Percentiles rank a stretch among this genome's conserved stretches.
Evolutionary conservation across 2,329 filamentous ascomycete genomes (phyloP).

Genomic region (Colletotrichum brevisporum): DNA sequence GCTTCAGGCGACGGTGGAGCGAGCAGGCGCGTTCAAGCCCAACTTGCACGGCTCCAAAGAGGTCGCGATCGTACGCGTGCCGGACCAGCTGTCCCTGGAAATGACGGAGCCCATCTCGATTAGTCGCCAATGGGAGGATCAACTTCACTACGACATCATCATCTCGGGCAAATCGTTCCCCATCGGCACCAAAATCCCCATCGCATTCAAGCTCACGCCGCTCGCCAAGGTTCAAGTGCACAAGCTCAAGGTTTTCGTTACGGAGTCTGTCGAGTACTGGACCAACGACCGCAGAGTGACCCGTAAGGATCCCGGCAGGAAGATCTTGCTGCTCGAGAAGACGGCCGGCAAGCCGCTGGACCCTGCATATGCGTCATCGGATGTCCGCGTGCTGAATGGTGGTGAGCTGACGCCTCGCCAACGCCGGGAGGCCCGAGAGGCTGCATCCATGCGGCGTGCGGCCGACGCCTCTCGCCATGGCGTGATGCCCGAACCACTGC

Average conservation of each 20-base stretch:
- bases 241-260: conserved; percentile 91
- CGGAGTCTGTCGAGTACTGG: conserved; percentile 92
- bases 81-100: conserved; percentile 89
- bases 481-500: conserved; percentile 58
- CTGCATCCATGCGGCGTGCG: conserved; percentile 66
- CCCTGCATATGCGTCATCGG: conserved; percentile 80
- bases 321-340: conserved; percentile 91
- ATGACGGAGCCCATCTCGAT: conserved; percentile 95
- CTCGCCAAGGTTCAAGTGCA: conserved; percentile 94
- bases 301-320: conserved; percentile 85
- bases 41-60: conserved; percentile 88
- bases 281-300: conserved; percentile 89
- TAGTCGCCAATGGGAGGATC: conserved; percentile 93
- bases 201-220: conserved; percentile 94
- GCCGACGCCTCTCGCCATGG: conserved; percentile 62
- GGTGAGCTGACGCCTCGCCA: conserved; percentile 76
- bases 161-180: conserved; percentile 97
- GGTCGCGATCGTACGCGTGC: conserved; percentile 86
- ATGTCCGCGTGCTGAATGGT: conserved; percentile 82
- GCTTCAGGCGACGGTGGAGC: conserved; percentile 86
- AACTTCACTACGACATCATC: conserved; percentile 94
- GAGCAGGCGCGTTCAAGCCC: conserved; percentile 89
- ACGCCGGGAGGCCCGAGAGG: conserved; percentile 62
- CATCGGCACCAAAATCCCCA: conserved; percentile 87
- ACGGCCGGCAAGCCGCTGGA: conserved; percentile 82